phyloP scores from a whole-genome alignment of 108 stramenopile genomes.

The Conticribra weissflogii region DNA sequence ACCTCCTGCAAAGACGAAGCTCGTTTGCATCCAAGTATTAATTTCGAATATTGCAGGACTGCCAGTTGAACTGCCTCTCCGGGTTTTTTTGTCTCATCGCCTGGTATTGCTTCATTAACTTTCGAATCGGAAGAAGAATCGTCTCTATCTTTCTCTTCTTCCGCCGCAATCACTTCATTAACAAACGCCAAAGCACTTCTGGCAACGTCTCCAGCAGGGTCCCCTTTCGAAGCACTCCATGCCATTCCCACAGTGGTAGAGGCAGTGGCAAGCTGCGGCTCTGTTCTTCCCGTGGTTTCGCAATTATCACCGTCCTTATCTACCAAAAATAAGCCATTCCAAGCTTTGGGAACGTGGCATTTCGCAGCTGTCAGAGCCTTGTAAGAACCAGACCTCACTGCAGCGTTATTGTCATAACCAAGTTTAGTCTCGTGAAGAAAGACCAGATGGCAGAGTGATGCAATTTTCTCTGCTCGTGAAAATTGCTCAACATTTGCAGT shows the following conservation, averaged over 20 bases:
- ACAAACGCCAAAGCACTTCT: conserved; percentile 26
- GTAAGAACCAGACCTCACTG: conserved; percentile 33
- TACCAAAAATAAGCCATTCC: conserved; percentile 30
- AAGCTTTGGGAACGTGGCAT: conserved; percentile 42
- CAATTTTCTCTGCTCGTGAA: conserved; percentile 41
- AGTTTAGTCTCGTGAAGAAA: conserved; percentile 43
- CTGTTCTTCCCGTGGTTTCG: too few species aligned
- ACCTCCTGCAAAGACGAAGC: conserved; percentile 34
- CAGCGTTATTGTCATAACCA: conserved; percentile 39
- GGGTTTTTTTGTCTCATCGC: background rate
- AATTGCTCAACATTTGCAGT: conserved; percentile 7
- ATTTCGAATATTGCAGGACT: conserved; percentile 24
- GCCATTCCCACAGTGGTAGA: conserved; percentile 39
- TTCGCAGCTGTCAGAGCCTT: conserved; percentile 26
- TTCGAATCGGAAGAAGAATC: too few species aligned
- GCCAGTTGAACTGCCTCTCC: conserved; percentile 14
- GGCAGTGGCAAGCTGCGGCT: background rate
- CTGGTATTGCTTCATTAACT: too few species aligned
- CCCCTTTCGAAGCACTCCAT: conserved; percentile 32
- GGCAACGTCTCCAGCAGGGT: conserved; percentile 37
- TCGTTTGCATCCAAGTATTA: conserved; percentile 30
- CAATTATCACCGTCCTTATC: background rate
- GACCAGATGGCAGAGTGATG: conserved; percentile 34
- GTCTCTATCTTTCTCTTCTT: background rate
- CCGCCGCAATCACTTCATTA: conserved; percentile 8